Conservation (phyloP, 1,284 basidiomycete species). For the Heterobasidion irregulare region DNA sequence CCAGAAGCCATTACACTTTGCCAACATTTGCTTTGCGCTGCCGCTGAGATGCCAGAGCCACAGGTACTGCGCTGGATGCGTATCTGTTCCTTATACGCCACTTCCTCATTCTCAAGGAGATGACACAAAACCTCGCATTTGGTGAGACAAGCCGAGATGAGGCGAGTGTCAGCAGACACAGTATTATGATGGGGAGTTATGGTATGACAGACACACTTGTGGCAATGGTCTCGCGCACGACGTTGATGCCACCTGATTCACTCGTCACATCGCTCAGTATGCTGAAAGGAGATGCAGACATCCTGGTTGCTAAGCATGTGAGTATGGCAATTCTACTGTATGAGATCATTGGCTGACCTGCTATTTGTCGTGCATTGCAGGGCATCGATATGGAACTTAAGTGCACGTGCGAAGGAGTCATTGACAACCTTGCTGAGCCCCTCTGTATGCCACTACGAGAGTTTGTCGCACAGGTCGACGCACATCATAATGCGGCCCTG, state of each 20-base stretch:
- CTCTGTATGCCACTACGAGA: constrained; percentile 45
- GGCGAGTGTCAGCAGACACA: not conserved
- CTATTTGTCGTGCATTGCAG: constrained; percentile 25
- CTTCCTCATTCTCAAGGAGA: constrained; percentile 86
- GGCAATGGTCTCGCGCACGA: constrained; percentile 65
- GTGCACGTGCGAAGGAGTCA: constrained; percentile 75
- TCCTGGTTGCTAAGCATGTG: constrained; percentile 60
- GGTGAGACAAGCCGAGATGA: constrained; percentile 27
- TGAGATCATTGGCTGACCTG: not conserved
- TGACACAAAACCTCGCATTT: constrained; percentile 70
- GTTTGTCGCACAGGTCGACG: constrained; percentile 48
- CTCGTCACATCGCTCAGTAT: constrained; percentile 61
- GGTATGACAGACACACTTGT: constrained; percentile 55
- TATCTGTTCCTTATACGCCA: constrained; percentile 84
- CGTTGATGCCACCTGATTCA: constrained; percentile 61
- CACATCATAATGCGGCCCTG: constrained; percentile 17
- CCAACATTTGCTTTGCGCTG: constrained; percentile 67
- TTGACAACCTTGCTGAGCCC: constrained; percentile 50
- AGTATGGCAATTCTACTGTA: constrained; percentile 13
- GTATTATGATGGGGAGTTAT: constrained; percentile 17
- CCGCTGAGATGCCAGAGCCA: constrained; percentile 48
- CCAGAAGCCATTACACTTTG: constrained; percentile 84
- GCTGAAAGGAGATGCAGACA: constrained; percentile 44
- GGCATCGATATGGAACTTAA: constrained; percentile 82
- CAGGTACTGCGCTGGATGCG: constrained; percentile 49